Base-by-base conservation (phyloP, 352 stramenopile genomes). In the Pythium scleroteichum region DNA sequence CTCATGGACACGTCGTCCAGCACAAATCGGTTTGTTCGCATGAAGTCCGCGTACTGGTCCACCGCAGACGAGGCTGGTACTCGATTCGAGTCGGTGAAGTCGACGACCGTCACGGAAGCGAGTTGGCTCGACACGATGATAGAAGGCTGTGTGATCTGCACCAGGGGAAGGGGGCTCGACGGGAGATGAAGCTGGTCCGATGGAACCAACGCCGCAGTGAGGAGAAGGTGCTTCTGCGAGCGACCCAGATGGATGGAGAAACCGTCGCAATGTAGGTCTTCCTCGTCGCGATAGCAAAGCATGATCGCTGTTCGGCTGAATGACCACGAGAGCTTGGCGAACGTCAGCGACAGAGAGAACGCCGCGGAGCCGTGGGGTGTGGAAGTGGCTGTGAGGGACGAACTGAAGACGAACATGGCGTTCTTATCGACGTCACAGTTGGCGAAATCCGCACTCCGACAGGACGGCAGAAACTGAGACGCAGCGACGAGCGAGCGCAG, bases 111-210 rank as follows among this genome's bases (percentile, higher is more conserved):
- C 27, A 54, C 54, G 10, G 32, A 6, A 1, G 54, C 44, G 44
- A 53, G 54, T 45, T 54, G 32, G 32, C 29, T 39, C 0, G 9
- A 9, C 4, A 9, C 20, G 3, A 62, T 17, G 2, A 33, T 71
- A 68, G 49, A 29, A 46, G 66, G 72, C 53, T 83, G 61, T 24
- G 79, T 32, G 14, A 85, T 27, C 27, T 83, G 69, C 48, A 83
- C 69, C 19, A 78, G 60, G 10, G 62, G 26, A 29, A 46, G 46
- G 32, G 40, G 23, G 29, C 33, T 33, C 3, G 38, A 63, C 20
- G 51, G 38, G 19, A 16, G 19, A 59, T 58, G 39, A 7, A 82
- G 35, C 38, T 70, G 54, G 33, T 48, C 19, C 1, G 26, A 20
- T 14, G 72, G 63, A 4, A 79, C 26, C 49, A 54, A 56, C 20